Evolutionary conservation across 768 basidiomycete genomes (phyloP).

Genomic region (Auriscalpium vulgare): DNA sequence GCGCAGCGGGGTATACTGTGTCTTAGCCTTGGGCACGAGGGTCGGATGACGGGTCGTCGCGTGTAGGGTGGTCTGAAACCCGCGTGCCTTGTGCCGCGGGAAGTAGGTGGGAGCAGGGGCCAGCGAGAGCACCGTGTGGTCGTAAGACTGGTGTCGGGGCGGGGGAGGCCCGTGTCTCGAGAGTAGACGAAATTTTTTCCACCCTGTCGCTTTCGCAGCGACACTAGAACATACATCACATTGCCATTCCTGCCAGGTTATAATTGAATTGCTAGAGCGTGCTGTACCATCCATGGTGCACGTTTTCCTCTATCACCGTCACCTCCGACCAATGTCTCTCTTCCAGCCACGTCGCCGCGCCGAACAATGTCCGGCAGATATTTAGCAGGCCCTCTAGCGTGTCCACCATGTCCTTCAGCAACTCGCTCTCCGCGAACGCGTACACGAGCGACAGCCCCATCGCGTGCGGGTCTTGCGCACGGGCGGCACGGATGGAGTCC

Average conservation of each 20-base stretch:
- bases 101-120: slow-evolving; percentile 12
- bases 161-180: slow-evolving; percentile 10
- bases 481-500: slow-evolving; percentile 23
- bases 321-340: slow-evolving; percentile 16
- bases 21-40: background rate
- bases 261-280: slow-evolving; percentile 4
- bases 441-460: slow-evolving; percentile 33
- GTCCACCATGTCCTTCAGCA: slow-evolving; percentile 33
- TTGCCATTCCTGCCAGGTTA: too few relatives aligned
- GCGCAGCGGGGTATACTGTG: background rate
- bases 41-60: background rate
- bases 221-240: background rate
- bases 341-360: slow-evolving; percentile 36
- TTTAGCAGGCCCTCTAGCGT: slow-evolving; percentile 35
- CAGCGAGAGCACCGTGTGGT: slow-evolving; percentile 5
- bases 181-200: slow-evolving; percentile 12
- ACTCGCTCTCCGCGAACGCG: slow-evolving; percentile 36
- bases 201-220: slow-evolving; percentile 9
- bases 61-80: slow-evolving; percentile 12
- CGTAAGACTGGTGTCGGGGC: slow-evolving; percentile 8
- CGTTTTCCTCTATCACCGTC: slow-evolving; percentile 16
- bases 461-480: slow-evolving; percentile 15
- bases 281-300: slow-evolving; percentile 23
- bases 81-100: background rate
- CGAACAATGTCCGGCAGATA: slow-evolving; percentile 34